A percentile compares a stretch with the other conserved stretches of the same genome.
These are phyloP conservation scores for Dendrobium huoshanense DNA, from an alignment of 106 monocot genomes.

Conservation along the genomic window DNA sequence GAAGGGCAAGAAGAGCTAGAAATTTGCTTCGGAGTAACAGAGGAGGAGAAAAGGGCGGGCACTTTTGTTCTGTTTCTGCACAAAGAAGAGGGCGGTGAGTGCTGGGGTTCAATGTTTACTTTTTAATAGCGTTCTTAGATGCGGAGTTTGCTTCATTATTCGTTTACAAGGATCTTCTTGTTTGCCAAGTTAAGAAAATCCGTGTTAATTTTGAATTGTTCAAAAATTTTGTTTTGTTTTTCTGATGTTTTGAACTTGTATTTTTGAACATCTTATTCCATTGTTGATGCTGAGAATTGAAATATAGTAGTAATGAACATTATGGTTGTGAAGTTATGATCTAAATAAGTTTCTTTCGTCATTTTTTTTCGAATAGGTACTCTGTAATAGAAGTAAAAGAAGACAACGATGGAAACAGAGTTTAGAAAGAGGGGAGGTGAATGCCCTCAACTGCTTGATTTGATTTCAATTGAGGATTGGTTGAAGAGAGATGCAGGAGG, in stretches of 20 bases:
- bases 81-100: conserved; percentile 1
- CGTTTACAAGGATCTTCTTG: no score
- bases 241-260: background rate
- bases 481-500: conserved; percentile 11
- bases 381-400: background rate
- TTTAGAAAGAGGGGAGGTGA: background rate
- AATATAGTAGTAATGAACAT: background rate
- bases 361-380: background rate
- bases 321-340: background rate
- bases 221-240: background rate
- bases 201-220: background rate
- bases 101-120: background rate
- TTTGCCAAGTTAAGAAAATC: no score
- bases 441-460: conserved; percentile 17
- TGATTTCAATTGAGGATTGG: conserved; percentile 14
- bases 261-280: background rate
- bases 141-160: background rate
- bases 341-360: background rate
- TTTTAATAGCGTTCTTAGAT: background rate
- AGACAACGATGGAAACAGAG: conserved; percentile 17
- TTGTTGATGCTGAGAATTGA: background rate
- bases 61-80: conserved; percentile 1
- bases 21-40: background rate
- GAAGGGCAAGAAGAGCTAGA: background rate
- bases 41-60: background rate